These are phyloP conservation scores for Castanospermum australe DNA, from an alignment of 306 rosid species.

Conservation along the genomic window DNA sequence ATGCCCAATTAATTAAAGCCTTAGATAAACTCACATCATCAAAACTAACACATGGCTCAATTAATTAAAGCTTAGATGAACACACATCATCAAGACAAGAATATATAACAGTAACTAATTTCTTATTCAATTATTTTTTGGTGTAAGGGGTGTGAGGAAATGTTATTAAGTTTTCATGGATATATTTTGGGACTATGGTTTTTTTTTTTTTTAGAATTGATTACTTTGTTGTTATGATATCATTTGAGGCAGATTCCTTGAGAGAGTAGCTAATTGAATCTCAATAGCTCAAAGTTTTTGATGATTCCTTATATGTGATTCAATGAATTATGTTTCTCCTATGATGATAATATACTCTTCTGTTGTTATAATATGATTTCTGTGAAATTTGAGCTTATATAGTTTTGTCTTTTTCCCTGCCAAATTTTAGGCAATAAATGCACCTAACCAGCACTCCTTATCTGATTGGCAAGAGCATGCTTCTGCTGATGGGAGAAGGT, in stretches of 20 bases:
- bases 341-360: background rate
- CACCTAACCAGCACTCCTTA: conserved; percentile 49
- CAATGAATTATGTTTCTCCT: background rate
- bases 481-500: conserved; percentile 94
- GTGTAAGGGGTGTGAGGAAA: background rate
- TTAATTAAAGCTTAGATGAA: too few relatives aligned
- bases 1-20: too few relatives aligned
- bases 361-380: conserved; percentile 17
- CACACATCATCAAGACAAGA: too few relatives aligned
- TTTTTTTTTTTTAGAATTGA: too few relatives aligned
- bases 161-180: conserved; percentile 2
- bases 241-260: conserved; percentile 15
- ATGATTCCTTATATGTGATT: conserved; percentile 4
- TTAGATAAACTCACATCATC: too few relatives aligned
- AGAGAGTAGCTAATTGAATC: conserved; percentile 10
- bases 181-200: conserved; percentile 4
- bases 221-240: background rate
- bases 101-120: too few relatives aligned
- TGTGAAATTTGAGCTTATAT: conserved; percentile 21
- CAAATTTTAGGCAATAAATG: conserved; percentile 55
- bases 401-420: conserved; percentile 21
- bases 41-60: too few relatives aligned
- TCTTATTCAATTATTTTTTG: too few relatives aligned
- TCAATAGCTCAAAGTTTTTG: background rate
- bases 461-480: conserved; percentile 99